These are phyloP conservation scores for Ormosia semicastrata DNA, from an alignment of 306 rosid genomes.

Conservation along the genomic window DNA sequence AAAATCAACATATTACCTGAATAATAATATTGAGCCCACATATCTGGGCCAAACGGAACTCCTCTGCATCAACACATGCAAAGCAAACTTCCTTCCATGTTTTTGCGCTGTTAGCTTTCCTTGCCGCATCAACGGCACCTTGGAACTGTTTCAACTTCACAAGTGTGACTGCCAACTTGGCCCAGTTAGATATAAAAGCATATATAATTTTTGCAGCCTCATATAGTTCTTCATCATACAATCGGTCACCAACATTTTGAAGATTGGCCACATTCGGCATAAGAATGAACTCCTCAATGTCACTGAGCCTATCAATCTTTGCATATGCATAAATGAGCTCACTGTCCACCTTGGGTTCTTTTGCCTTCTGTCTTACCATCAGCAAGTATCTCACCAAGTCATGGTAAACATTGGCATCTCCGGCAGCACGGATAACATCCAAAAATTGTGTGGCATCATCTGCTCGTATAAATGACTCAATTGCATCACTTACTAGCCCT, in stretches of 20 bases:
- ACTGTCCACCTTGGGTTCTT: conserved; percentile 98
- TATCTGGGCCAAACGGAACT: conserved; percentile 98
- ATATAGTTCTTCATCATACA: conserved; percentile 89
- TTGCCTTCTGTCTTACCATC: conserved; percentile 95
- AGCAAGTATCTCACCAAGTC: conserved; percentile 94
- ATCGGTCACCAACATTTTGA: conserved; percentile 91
- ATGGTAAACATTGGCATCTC: conserved; percentile 75
- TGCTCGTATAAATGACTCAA: conserved; percentile 95
- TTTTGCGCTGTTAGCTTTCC: conserved; percentile 98
- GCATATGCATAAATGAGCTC: conserved; percentile 99
- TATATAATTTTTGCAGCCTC: conserved; percentile 97
- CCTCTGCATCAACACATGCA: conserved; percentile 99
- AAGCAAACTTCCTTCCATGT: conserved; percentile 99
- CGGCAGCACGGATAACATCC: conserved; percentile 91
- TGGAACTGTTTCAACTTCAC: conserved; percentile 95
- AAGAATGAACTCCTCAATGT: conserved; percentile 94
- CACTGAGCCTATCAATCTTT: conserved; percentile 92
- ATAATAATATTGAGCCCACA: conserved; percentile 97
- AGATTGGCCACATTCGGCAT: conserved; percentile 99
- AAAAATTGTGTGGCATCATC: conserved; percentile 93
- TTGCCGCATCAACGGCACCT: conserved; percentile 99
- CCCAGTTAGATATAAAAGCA: conserved; percentile 97
- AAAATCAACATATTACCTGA: conserved; percentile 58
- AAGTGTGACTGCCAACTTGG: conserved; percentile 92
- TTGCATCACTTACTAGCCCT: conserved; percentile 97